Conservation (phyloP, 169 alveolate species). For the Ichthyophthirius multifiliis region DNA sequence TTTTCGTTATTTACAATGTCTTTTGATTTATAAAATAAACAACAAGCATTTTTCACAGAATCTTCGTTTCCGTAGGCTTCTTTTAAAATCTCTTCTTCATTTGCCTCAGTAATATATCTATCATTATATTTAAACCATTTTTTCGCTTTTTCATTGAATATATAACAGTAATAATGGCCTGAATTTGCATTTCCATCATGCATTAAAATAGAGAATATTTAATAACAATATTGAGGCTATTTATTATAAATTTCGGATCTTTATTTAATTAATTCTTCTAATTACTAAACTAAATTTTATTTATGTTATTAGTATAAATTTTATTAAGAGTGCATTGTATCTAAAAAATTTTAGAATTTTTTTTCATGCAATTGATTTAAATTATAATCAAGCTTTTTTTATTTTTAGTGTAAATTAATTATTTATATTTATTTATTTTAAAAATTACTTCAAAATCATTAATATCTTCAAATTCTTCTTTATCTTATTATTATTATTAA, state of each 20-base stretch:
- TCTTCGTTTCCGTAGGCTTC: neutral
- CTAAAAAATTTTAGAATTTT: neutral
- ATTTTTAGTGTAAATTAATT: too few relatives aligned
- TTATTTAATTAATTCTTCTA: neutral
- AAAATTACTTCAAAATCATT: too few relatives aligned
- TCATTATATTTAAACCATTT: conserved; percentile 37
- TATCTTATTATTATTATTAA: neutral
- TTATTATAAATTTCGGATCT: neutral
- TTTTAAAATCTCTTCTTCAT: neutral
- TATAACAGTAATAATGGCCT: conserved; percentile 36
- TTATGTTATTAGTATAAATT: neutral
- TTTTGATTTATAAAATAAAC: conserved; percentile 8
- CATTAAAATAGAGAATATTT: conserved; percentile 19
- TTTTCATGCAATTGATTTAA: too few relatives aligned
- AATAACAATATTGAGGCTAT: neutral
- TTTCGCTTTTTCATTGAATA: neutral
- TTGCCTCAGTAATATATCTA: conserved; percentile 16
- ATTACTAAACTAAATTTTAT: neutral
- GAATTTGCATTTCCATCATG: conserved; percentile 33
- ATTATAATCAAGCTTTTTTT: too few relatives aligned
- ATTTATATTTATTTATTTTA: too few relatives aligned
- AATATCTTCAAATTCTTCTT: too few relatives aligned
- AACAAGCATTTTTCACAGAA: conserved; percentile 3
- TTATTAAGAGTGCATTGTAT: neutral
- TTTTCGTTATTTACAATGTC: neutral